Conservation (phyloP, 129 eudicot species). For the Chrysanthemum seticuspe region DNA sequence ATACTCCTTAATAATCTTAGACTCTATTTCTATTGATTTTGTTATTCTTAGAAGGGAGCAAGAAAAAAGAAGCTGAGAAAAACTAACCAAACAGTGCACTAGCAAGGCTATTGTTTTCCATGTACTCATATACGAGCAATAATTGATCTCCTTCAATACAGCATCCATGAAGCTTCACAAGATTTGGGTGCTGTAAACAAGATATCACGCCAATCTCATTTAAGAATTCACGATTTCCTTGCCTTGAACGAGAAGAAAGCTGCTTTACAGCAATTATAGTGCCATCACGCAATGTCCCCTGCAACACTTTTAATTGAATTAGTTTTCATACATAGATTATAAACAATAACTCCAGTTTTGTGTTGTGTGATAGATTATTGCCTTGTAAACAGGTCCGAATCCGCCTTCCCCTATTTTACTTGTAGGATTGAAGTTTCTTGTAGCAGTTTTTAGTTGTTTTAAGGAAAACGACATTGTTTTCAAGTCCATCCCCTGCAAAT, state of each 20-base stretch:
- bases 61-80: background rate
- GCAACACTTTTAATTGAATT: constrained; percentile 1
- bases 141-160: constrained; percentile 47
- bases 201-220: constrained; percentile 48
- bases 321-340: constrained; percentile 14
- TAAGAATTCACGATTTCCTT: constrained; percentile 45
- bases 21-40: too few relatives aligned
- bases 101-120: constrained; percentile 53
- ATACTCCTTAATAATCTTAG: too few relatives aligned
- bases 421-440: constrained; percentile 33
- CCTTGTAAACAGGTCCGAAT: constrained; percentile 54
- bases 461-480: constrained; percentile 35
- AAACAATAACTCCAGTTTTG: background rate
- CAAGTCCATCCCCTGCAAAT: constrained; percentile 35
- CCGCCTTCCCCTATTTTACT: constrained; percentile 50
- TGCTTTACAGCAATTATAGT: constrained; percentile 48
- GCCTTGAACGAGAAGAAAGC: constrained; percentile 43
- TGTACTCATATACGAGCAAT: constrained; percentile 45
- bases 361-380: constrained; percentile 1
- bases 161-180: constrained; percentile 47
- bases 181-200: constrained; percentile 46
- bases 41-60: background rate
- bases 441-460: constrained; percentile 42
- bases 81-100: constrained; percentile 43
- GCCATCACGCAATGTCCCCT: constrained; percentile 45